A percentile compares a stretch with the other conserved stretches of the same genome.
Evolutionary conservation across 2,329 filamentous ascomycete genomes (phyloP).

Genomic region (Colletotrichum nymphaeae): DNA sequence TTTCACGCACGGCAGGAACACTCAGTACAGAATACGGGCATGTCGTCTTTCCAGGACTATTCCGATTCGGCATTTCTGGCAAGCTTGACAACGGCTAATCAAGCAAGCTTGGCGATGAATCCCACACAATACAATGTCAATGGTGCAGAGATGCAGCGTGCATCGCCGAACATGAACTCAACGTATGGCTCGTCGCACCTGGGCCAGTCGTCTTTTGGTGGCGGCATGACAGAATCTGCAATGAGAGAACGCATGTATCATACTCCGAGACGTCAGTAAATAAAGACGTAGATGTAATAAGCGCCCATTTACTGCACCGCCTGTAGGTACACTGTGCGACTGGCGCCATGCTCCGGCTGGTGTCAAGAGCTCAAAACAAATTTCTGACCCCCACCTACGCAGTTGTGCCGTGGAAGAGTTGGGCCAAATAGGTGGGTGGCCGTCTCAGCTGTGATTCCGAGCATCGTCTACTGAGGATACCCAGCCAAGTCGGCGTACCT

Average conservation of each 20-base stretch:
- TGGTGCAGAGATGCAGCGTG: slow-evolving; percentile 14
- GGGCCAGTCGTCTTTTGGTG: slow-evolving; percentile 8
- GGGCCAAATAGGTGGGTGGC: no score
- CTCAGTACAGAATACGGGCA: background rate
- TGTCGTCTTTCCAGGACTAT: slow-evolving; percentile 24
- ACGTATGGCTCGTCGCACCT: slow-evolving; percentile 14
- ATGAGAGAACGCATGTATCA: slow-evolving; percentile 27
- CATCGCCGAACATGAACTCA: slow-evolving; percentile 1
- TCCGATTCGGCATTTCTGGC: slow-evolving; percentile 26
- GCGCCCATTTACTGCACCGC: background rate
- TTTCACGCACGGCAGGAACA: slow-evolving; percentile 18
- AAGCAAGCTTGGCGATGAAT: slow-evolving; percentile 6
- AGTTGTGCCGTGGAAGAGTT: no score
- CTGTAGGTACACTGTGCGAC: background rate
- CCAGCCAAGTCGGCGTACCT: no score
- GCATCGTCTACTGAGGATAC: background rate
- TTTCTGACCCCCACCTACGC: background rate
- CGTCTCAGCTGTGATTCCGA: no score
- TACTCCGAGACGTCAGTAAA: slow-evolving; percentile 19
- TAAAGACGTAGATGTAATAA: background rate
- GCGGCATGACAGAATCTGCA: slow-evolving; percentile 3
- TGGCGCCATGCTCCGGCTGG: background rate
- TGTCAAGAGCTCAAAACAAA: background rate
- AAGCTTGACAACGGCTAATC: slow-evolving; percentile 13
- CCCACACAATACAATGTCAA: slow-evolving; percentile 14